These are phyloP conservation scores for Penicillium cinerascens DNA, from an alignment of 495 filamentous ascomycete genomes.

Conservation along the genomic window DNA sequence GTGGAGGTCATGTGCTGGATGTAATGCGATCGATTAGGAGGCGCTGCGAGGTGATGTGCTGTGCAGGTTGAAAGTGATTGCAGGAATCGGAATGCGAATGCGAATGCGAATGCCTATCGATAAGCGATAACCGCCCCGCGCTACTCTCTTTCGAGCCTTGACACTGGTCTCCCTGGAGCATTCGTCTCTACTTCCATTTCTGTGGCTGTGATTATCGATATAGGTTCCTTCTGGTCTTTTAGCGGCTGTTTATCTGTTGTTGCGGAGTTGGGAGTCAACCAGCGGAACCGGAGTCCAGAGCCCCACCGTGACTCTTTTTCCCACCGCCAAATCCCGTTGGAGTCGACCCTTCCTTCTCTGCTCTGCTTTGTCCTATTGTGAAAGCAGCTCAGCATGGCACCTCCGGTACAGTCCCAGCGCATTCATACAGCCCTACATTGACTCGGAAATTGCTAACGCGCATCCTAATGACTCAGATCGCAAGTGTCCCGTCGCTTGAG, in stretches of 20 bases:
- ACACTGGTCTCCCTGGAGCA: background rate
- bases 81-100: background rate
- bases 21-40: background rate
- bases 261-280: background rate
- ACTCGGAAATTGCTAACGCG: constrained; percentile 1
- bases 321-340: constrained; percentile 25
- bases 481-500: constrained; percentile 41
- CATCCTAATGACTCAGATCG: constrained; percentile 31
- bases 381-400: constrained; percentile 29
- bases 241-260: background rate
- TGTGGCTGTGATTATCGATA: background rate
- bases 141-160: constrained; percentile 8
- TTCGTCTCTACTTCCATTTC: background rate
- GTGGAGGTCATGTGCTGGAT: background rate
- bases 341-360: background rate
- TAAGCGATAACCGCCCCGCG: constrained; percentile 19
- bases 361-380: background rate
- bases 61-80: background rate
- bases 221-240: background rate
- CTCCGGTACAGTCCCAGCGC: constrained; percentile 20
- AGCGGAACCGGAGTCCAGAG: background rate
- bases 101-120: constrained; percentile 13
- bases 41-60: background rate
- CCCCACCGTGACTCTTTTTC: constrained; percentile 27
- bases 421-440: background rate